phyloP scores from a whole-genome alignment of 2,329 filamentous ascomycete species.

The Alternaria arbusti region DNA sequence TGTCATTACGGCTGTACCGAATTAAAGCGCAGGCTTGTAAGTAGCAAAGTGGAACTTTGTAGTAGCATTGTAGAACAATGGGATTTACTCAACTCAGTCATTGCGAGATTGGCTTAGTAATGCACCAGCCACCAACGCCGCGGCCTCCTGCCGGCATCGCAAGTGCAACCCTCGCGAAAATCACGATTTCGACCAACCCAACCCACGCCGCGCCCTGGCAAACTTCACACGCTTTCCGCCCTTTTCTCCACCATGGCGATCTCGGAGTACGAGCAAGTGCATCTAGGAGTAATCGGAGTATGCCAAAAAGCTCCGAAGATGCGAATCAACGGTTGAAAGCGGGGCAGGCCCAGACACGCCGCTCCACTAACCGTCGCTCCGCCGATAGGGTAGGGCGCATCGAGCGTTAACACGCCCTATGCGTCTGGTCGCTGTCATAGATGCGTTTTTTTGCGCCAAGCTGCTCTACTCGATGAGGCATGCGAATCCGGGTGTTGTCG shows the following conservation, averaged over 20 bases:
- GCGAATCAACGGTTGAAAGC: not conserved
- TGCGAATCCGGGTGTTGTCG: not conserved
- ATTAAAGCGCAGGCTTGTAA: not conserved
- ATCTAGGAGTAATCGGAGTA: not conserved
- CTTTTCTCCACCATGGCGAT: not conserved
- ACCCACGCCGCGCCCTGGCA: not conserved
- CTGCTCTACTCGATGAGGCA: not conserved
- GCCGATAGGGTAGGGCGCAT: slow-evolving; percentile 2
- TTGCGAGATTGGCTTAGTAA: not conserved
- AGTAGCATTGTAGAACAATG: not conserved
- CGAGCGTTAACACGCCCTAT: not conserved
- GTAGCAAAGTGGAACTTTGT: not conserved
- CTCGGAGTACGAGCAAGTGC: not conserved
- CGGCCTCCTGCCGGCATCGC: not conserved
- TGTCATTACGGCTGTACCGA: slow-evolving; percentile 26
- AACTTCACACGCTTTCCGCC: not conserved
- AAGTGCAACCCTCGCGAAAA: not conserved
- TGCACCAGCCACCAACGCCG: not conserved
- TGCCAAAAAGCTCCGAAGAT: not conserved
- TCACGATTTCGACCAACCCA: not conserved
- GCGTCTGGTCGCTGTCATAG: not conserved
- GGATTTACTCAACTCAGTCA: not conserved
- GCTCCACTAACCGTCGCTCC: not conserved
- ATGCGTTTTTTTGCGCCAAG: slow-evolving; percentile 6
- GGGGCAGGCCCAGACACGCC: slow-evolving; percentile 4